Conservation (phyloP, 1,284 basidiomycete genomes). For the Melampsora americana region DNA sequence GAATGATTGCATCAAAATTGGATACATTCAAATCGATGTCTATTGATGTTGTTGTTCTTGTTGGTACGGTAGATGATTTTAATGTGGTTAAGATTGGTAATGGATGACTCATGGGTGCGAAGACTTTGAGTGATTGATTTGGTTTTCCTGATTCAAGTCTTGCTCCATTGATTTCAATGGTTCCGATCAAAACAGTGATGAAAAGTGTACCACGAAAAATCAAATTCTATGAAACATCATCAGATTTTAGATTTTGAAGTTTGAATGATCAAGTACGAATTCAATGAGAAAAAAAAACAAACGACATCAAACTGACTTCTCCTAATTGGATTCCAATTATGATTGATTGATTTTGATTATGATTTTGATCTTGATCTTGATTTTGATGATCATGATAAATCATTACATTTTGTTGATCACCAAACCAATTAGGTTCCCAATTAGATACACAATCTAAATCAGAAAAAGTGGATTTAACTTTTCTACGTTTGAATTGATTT, state of each 20-base stretch:
- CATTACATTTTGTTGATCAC: not conserved
- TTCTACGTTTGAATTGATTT: not conserved
- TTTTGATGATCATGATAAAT: not conserved
- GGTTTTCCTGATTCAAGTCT: not conserved
- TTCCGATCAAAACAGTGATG: not conserved
- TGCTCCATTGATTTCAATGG: not conserved
- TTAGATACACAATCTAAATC: constrained; percentile 1
- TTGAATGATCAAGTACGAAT: no score
- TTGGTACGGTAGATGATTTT: not conserved
- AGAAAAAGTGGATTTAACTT: not conserved
- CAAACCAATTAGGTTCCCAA: not conserved
- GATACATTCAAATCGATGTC: constrained; percentile 1
- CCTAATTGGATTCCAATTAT: not conserved
- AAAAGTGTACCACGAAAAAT: not conserved
- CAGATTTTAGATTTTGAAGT: no score
- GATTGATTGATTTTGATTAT: not conserved
- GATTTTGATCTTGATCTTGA: not conserved
- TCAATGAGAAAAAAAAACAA: not conserved
- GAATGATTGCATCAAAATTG: constrained; percentile 25
- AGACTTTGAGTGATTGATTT: constrained; percentile 7
- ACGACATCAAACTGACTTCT: not conserved
- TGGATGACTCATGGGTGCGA: constrained; percentile 35
- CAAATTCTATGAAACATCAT: not conserved
- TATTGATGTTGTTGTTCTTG: not conserved
- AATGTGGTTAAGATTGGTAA: constrained; percentile 22